Conservation (phyloP, 208 protist genomes). For the Crithidia acanthocephali region DNA sequence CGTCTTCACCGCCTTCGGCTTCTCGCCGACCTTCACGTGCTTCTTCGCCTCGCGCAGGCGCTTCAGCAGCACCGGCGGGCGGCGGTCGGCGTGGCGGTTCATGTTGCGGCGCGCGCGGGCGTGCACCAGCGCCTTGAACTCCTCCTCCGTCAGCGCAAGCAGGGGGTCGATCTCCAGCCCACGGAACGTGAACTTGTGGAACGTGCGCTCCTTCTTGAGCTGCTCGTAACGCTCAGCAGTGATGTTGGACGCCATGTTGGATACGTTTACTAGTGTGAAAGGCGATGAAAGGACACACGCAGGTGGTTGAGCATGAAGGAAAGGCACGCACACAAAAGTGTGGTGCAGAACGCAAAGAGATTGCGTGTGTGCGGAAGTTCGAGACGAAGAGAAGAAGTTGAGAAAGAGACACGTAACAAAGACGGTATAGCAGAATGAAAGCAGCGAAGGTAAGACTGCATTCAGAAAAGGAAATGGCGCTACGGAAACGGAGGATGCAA, state of each 20-base stretch:
- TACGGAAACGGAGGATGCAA: no score
- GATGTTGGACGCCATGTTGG: conserved; percentile 76
- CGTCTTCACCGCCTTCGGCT: conserved; percentile 99
- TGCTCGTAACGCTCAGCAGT: conserved; percentile 89
- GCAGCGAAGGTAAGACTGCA: not conserved
- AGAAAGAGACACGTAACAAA: no score
- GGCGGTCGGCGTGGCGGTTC: conserved; percentile 90
- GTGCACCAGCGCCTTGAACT: conserved; percentile 96
- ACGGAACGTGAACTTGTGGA: conserved; percentile 99
- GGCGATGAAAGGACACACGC: no score
- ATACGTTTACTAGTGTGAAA: conserved; percentile 21
- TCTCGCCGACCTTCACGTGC: conserved; percentile 95
- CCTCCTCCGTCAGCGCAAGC: conserved; percentile 92
- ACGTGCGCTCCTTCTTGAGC: conserved; percentile 97
- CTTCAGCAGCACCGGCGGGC: conserved; percentile 96
- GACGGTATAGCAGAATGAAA: not conserved
- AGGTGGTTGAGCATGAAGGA: no score
- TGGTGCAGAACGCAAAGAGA: not conserved
- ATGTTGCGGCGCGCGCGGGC: conserved; percentile 96
- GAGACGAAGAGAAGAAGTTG: no score
- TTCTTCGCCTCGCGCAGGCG: conserved; percentile 98
- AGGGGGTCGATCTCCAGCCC: conserved; percentile 96
- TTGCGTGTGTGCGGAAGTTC: no score
- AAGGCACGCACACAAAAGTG: no score
- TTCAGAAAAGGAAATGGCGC: not conserved